Percentiles rank a stretch among this genome's conserved stretches.
phyloP scores from a whole-genome alignment of 164 flowering plant species.

The Vitis amurensis region DNA sequence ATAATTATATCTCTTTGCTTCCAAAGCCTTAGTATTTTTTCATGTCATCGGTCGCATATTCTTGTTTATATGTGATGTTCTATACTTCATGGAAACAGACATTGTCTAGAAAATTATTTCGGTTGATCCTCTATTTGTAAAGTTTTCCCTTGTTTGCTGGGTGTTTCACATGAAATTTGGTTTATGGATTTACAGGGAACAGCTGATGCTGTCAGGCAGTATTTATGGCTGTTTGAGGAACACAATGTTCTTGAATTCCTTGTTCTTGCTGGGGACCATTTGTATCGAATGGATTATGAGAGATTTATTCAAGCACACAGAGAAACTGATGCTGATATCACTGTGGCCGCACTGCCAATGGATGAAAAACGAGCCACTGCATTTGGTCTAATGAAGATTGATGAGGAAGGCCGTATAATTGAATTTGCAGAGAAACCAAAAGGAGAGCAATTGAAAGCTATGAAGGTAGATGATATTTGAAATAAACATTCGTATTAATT shows the following conservation, averaged over 20 bases:
- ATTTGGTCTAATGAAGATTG: conserved; percentile 91
- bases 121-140: too few species aligned
- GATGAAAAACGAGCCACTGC: conserved; percentile 84
- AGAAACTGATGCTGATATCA: conserved; percentile 90
- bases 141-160: neutral
- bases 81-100: too few species aligned
- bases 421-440: conserved; percentile 86
- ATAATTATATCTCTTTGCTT: too few species aligned
- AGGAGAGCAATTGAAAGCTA: conserved; percentile 85
- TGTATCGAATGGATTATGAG: conserved; percentile 92
- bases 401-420: conserved; percentile 83
- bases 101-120: too few species aligned
- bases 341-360: conserved; percentile 90
- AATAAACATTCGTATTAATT: neutral
- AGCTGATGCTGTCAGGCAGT: conserved; percentile 96
- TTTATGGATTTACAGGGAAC: conserved; percentile 59
- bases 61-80: too few species aligned
- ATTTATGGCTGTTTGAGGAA: conserved; percentile 92
- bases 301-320: conserved; percentile 85
- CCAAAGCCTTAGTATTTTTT: too few species aligned
- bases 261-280: conserved; percentile 89
- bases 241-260: conserved; percentile 78
- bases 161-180: neutral
- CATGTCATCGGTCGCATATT: too few species aligned
- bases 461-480: conserved; percentile 47